Evolutionary conservation across 495 filamentous ascomycete species (phyloP).

Genomic region (Xylaria palmicola): DNA sequence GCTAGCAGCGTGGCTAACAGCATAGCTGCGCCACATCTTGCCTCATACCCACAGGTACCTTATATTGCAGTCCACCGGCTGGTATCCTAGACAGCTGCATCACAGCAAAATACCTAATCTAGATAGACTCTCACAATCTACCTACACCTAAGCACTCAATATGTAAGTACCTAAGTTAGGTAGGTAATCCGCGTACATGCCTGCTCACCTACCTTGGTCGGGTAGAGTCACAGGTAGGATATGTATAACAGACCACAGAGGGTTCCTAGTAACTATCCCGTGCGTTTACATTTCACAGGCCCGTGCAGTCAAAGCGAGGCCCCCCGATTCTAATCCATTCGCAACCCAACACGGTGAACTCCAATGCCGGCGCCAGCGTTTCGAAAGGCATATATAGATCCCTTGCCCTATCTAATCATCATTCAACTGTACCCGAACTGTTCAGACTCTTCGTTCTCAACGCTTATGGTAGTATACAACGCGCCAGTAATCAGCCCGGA

Average conservation of each 20-base stretch:
- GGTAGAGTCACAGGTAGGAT: too few relatives aligned
- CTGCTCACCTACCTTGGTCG: too few relatives aligned
- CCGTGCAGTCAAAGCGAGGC: background rate
- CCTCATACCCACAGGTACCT: background rate
- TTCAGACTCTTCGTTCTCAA: slow-evolving; percentile 19
- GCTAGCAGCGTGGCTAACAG: slow-evolving; percentile 1
- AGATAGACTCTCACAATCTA: too few relatives aligned
- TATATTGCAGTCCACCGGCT: too few relatives aligned
- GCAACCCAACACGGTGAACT: background rate
- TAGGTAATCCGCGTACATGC: too few relatives aligned
- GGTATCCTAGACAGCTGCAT: too few relatives aligned
- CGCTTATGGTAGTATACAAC: slow-evolving; percentile 25
- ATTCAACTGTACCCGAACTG: background rate
- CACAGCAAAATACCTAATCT: background rate
- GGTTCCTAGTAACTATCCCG: too few relatives aligned
- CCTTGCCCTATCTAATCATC: background rate
- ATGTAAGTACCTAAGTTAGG: too few relatives aligned
- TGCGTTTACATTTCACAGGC: too few relatives aligned
- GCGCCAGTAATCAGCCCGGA: slow-evolving; percentile 18
- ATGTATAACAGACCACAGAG: too few relatives aligned
- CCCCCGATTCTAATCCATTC: background rate
- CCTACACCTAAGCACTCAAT: too few relatives aligned
- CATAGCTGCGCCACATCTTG: background rate
- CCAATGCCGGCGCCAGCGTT: background rate
- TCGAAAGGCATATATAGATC: background rate